Conservation (phyloP, 106 monocot genomes). For the Cymbidium sinense region DNA sequence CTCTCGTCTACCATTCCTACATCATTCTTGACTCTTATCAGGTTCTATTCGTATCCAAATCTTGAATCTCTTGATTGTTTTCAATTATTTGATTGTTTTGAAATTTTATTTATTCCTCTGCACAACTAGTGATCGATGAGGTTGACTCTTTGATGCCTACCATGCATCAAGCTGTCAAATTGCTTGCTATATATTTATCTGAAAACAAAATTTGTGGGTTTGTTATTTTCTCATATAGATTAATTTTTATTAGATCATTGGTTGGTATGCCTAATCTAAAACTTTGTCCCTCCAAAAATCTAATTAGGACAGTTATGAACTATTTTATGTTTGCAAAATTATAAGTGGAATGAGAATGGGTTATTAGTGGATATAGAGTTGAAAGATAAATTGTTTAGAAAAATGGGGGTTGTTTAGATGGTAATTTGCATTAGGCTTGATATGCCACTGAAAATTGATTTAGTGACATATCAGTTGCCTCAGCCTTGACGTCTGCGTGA, state of each 20-base stretch:
- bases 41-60: slow-evolving; percentile 15
- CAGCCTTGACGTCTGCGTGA: too few species aligned
- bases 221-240: slow-evolving; percentile 2
- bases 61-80: slow-evolving; percentile 8
- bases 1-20: slow-evolving; percentile 75
- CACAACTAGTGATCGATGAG: slow-evolving; percentile 80
- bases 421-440: too few species aligned
- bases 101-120: background rate
- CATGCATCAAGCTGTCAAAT: slow-evolving; percentile 78
- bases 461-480: too few species aligned
- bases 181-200: slow-evolving; percentile 72
- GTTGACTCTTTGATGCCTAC: slow-evolving; percentile 76
- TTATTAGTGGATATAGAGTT: too few species aligned
- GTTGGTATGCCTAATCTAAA: background rate
- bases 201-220: slow-evolving; percentile 50
- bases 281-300: background rate
- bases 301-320: too few species aligned
- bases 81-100: background rate
- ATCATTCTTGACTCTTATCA: slow-evolving; percentile 76
- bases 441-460: too few species aligned
- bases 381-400: too few species aligned
- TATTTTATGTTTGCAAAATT: too few species aligned
- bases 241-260: background rate
- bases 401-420: too few species aligned
- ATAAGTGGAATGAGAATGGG: too few species aligned